Base-by-base conservation (phyloP, 2,329 filamentous ascomycete species). In the Aspergillus eucalypticola region DNA sequence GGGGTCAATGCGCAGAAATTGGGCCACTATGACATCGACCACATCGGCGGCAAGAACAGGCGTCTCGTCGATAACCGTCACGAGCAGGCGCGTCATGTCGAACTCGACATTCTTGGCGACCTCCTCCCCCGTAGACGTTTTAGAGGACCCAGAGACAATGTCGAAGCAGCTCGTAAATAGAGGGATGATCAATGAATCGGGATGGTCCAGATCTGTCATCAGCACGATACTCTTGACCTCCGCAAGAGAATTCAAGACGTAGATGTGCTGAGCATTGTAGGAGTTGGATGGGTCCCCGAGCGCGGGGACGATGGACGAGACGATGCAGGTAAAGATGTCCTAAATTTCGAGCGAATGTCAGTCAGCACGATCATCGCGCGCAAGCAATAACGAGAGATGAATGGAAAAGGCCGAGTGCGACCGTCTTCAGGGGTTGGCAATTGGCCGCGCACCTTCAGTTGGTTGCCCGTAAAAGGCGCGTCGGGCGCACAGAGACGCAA, bases 151-250 rank as follows among this genome's bases (percentile, higher is more conserved):
- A 0, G 92, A 93, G 48, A 97, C 86, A 38, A 95, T 92, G 74
- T 99, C 96, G 75, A 99, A 99, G 69, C 94, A 92, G 53, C 86
- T 87, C 25, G 88, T 90, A 76, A 98, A 99, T 3, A 99, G 84
- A 50, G 90, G 86, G 8, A 91, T 80, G 25, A 96, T 87, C 48
- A 98, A 84, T 29, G 87, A 85, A 59, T 96, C 92, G 54, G 91
- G 86, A 59, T 90, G 89, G 25, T 92, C 89, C 41, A 98, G 86
- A 69, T 99, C 95, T 62, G 91, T 90, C 66, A 99, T 85, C 42
- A 99, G 86, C 8, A 98, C 86, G 44, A 99, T 91, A 78, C 92
- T 97, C 82, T 98, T 96, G 68, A 96, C 90, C 67, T 96, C 92
- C 58, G 92, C 89, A 29, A 99, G 84, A 17, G 93, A 97, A 62